Evolutionary conservation across 1,139 yeast genomes (phyloP).

Genomic region (Geotrichum armillariae): DNA sequence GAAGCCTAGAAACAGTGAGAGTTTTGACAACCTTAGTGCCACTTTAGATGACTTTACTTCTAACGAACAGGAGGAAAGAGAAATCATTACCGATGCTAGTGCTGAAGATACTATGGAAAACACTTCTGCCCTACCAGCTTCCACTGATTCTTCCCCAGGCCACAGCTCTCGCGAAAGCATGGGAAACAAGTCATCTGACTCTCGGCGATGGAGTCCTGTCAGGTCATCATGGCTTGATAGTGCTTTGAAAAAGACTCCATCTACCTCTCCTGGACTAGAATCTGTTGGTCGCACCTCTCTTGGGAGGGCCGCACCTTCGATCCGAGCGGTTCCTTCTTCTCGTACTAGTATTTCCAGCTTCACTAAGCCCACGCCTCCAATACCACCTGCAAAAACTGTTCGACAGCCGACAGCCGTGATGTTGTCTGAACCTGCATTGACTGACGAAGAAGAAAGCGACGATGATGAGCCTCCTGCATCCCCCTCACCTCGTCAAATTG

Average conservation of each 20-base stretch:
- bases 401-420: slow-evolving; percentile 1
- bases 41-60: not conserved
- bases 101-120: not conserved
- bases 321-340: not conserved
- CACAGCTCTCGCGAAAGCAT: slow-evolving; percentile 1
- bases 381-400: slow-evolving; percentile 11
- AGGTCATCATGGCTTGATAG: slow-evolving; percentile 36
- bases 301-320: not conserved
- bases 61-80: not conserved
- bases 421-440: slow-evolving; percentile 6
- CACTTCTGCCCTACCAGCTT: not conserved
- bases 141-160: not conserved
- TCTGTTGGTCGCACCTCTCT: slow-evolving; percentile 12
- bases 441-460: slow-evolving; percentile 1
- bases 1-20: slow-evolving; percentile 7
- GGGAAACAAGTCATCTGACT: slow-evolving; percentile 16
- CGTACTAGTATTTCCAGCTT: not conserved
- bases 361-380: slow-evolving; percentile 13
- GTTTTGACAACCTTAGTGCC: not conserved
- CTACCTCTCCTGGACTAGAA: slow-evolving; percentile 13
- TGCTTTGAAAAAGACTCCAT: slow-evolving; percentile 32
- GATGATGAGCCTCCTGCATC: not conserved
- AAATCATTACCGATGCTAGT: not conserved
- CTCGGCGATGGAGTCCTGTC: slow-evolving; percentile 26
- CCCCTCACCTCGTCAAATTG: not conserved